A percentile compares a stretch with the other conserved stretches of the same genome.
Evolutionary conservation across 441 rosid species (phyloP).

Genomic region (Adansonia grandidieri): DNA sequence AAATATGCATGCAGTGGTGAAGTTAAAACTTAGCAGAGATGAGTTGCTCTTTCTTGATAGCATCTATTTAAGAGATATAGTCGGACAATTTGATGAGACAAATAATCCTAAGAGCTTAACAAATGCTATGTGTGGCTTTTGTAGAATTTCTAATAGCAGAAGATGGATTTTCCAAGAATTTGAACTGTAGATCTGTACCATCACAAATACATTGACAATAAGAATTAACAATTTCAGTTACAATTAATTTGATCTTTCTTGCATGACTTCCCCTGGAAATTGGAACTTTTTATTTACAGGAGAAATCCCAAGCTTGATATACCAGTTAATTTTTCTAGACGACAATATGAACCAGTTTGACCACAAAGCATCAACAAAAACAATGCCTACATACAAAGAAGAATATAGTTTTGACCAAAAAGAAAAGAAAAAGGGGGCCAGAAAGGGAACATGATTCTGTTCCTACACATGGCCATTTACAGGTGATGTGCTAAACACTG

Average conservation of each 20-base stretch:
- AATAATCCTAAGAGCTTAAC: too few relatives aligned
- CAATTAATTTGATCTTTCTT: neutral
- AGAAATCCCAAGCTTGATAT: conserved; percentile 21
- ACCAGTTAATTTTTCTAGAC: conserved; percentile 27
- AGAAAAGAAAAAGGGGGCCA: neutral
- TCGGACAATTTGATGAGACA: too few relatives aligned
- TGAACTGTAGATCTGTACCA: neutral
- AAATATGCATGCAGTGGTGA: too few relatives aligned
- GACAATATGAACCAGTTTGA: conserved; percentile 24
- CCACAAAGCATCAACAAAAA: conserved; percentile 37
- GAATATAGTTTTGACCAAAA: conserved; percentile 30
- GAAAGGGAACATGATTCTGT: conserved; percentile 28
- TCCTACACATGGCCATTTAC: conserved; percentile 75
- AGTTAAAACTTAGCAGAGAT: too few relatives aligned
- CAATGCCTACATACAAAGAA: conserved; percentile 55
- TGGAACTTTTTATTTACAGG: conserved; percentile 1
- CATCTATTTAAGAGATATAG: too few relatives aligned
- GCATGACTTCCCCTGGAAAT: neutral
- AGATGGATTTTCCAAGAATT: conserved; percentile 8
- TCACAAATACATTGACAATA: neutral
- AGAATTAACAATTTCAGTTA: conserved; percentile 5
- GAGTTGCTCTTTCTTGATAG: too few relatives aligned
- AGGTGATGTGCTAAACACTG: conserved; percentile 72
- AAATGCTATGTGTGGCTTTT: neutral
- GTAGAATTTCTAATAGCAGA: neutral